Percentiles rank a stretch among this genome's conserved stretches.
phyloP scores from a whole-genome alignment of 768 basidiomycete genomes.

The Hebeloma cylindrosporum region DNA sequence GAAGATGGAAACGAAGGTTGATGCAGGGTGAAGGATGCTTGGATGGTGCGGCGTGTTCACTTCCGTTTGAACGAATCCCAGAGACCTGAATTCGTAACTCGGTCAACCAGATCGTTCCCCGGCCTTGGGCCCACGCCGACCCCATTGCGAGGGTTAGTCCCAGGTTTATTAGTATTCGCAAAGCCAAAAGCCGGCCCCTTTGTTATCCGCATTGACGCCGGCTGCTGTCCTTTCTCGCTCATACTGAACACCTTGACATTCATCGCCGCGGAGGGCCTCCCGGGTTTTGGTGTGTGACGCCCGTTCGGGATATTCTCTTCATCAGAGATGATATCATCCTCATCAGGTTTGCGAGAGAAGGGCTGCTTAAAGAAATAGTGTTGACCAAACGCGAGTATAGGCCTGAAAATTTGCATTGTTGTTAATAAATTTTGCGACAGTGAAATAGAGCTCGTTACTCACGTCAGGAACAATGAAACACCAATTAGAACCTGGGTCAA shows the following conservation, averaged over 20 bases:
- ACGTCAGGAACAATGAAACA: slow-evolving; percentile 57
- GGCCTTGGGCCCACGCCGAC: neutral
- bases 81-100: neutral
- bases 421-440: neutral
- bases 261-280: too few relatives aligned
- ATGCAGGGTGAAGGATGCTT: too few relatives aligned
- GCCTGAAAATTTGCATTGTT: slow-evolving; percentile 36
- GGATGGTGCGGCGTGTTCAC: too few relatives aligned
- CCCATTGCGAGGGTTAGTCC: neutral
- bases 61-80: neutral
- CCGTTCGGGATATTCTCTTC: neutral
- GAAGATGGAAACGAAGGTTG: too few relatives aligned
- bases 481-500: slow-evolving; percentile 51
- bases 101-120: neutral
- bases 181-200: too few relatives aligned
- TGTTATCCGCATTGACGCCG: too few relatives aligned
- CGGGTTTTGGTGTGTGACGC: neutral
- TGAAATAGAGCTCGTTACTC: slow-evolving; percentile 26
- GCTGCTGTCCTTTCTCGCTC: too few relatives aligned
- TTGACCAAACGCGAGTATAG: slow-evolving; percentile 52
- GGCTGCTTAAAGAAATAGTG: slow-evolving; percentile 51
- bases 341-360: slow-evolving; percentile 37
- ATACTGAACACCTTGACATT: too few relatives aligned
- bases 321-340: neutral
- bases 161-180: neutral